These are phyloP conservation scores for Pyropia haitanensis DNA, from an alignment of 23 red algal species.

Conservation along the genomic window DNA sequence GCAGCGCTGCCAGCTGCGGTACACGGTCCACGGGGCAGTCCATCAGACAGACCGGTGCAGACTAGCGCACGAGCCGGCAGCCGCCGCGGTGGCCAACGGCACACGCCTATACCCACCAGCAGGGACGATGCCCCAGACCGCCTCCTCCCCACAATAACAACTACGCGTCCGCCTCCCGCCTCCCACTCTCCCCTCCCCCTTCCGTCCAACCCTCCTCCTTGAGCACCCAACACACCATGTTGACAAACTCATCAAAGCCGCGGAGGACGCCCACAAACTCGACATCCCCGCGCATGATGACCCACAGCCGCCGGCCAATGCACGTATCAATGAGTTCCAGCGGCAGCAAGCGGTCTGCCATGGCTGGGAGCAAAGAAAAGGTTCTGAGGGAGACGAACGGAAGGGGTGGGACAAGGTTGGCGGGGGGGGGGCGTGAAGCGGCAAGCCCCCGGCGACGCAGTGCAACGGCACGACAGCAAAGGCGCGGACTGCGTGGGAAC, in stretches of 20 bases:
- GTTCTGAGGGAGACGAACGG: too few species aligned
- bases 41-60: too few species aligned
- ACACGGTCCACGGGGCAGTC: too few species aligned
- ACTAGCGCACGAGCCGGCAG: too few species aligned
- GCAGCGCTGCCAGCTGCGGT: too few species aligned
- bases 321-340: conserved; percentile 88
- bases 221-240: conserved; percentile 48
- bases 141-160: not conserved
- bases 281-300: conserved; percentile 78
- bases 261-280: conserved; percentile 78
- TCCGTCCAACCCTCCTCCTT: not conserved
- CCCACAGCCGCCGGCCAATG: conserved; percentile 81
- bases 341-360: conserved; percentile 38
- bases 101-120: not conserved
- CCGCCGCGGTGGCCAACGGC: too few species aligned
- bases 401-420: too few species aligned
- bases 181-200: not conserved
- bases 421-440: too few species aligned
- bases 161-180: not conserved
- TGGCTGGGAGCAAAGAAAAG: too few species aligned
- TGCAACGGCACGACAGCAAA: too few species aligned
- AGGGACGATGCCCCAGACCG: not conserved
- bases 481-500: too few species aligned
- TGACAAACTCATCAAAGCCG: conserved; percentile 97
- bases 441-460: too few species aligned